Evolutionary conservation across 169 alveolate species (phyloP), one percentile per base, ranked within the genome.

Genomic region (Plasmodium sp.): DNA sequence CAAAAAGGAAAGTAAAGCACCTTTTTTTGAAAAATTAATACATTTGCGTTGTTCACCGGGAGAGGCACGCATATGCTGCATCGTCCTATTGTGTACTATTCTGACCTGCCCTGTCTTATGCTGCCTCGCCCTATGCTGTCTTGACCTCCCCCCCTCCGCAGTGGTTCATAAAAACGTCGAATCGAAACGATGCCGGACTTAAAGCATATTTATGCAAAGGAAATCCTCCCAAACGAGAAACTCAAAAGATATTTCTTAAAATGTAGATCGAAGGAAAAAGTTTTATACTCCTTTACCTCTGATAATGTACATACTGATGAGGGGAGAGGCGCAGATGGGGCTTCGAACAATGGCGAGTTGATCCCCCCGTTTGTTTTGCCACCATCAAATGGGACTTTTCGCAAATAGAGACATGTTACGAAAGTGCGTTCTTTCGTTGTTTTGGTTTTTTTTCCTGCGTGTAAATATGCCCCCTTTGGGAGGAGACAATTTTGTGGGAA

Each of bases 181-280:
- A 83, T 27, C 12, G 27, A 18, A 83, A 88, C 27, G 88, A 88
- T 88, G 86, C 94, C 86, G n/a, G 88, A 80, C 45, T 77, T 88
- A 79, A 36, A 33, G 48, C 75, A 88, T 6, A 88, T 88, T 18
- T 88, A 80, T 58, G 82, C 88, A 36, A 88, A 54, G 71, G 83
- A 88, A 56, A 88, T 88, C 14, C 39, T 88, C 45, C 83, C 84
- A 79, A 88, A 80, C 79, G 74, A 88, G 73, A 77, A 88, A 54
- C 36, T 88, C 36, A 88, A 88, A 79, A 88, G 73, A 22, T 79
- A 77, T 88, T 88, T 88, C 73, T 79, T 88, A 36, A 88, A 88
- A 88, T 88, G 84, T 79, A 56, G 94, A 88, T 62, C 94, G 45
- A 88, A 88, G 73, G 81, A 75, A 88, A 88, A 88, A 43, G 94